Evolutionary conservation across 2,329 filamentous ascomycete genomes (phyloP).

Genomic region (Clarireedia hainanense): DNA sequence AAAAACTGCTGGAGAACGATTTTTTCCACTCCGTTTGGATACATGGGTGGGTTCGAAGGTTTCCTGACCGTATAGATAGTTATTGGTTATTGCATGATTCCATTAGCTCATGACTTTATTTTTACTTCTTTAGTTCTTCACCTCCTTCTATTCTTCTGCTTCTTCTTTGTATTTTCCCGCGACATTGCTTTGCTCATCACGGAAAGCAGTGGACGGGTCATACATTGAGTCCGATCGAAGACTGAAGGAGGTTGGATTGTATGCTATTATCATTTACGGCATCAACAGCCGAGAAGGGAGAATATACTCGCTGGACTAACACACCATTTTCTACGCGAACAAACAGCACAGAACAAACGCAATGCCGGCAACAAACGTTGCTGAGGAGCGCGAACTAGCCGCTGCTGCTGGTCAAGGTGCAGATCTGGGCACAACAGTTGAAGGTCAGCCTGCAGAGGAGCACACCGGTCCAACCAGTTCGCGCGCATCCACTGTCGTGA

Average conservation of each 20-base stretch:
- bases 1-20: too few relatives aligned
- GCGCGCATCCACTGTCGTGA: not conserved
- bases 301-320: too few relatives aligned
- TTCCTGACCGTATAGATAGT: not conserved
- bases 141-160: not conserved
- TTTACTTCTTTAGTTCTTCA: not conserved
- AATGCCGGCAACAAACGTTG: too few relatives aligned
- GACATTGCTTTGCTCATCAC: not conserved
- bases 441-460: not conserved
- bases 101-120: not conserved
- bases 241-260: too few relatives aligned
- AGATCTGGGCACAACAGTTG: slow-evolving; percentile 2
- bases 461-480: not conserved
- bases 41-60: not conserved
- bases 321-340: too few relatives aligned
- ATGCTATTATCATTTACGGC: too few relatives aligned
- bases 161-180: not conserved
- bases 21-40: not conserved
- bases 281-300: too few relatives aligned
- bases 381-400: not conserved
- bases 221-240: too few relatives aligned
- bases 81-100: not conserved
- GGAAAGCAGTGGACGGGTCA: too few relatives aligned
- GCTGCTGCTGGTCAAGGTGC: slow-evolving; percentile 7
- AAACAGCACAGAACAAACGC: too few relatives aligned